Evolutionary conservation across 2,329 filamentous ascomycete genomes (phyloP), one percentile per base, ranked within the genome.

Genomic region (Eutypa lata): DNA sequence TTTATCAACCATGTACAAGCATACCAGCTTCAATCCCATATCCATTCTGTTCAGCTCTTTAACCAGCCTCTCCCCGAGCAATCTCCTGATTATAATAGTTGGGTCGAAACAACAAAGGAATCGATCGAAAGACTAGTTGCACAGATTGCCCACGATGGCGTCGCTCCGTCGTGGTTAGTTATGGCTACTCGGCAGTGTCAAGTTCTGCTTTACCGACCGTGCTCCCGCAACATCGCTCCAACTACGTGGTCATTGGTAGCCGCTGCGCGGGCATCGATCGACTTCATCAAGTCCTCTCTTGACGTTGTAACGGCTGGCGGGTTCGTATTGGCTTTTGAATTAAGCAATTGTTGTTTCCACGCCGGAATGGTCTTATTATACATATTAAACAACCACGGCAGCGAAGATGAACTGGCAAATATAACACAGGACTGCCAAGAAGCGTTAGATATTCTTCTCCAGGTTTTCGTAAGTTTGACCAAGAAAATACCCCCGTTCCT

Each of bases 181-280:
- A 24, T 24, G 19, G 24, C 48, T n/a, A 37, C 31, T 13, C 16
- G 40, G 18, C 37, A 49, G 11, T 42, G 48, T 21, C 48, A 42
- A n/a, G 10, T 42, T 42, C 40, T 49, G 22, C 48, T 49, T 35
- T 28, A 40, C 21, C 48, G 48, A 22, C 48, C 48, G 10, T 49
- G 48, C 33, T 40, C 48, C 7, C 37, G 48, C 11, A 49, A 42
- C 13, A 49, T 49, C 13, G 35, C 24, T 22, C 26, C 31, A 16
- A 26, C 33, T 14, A 22, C 37, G 14, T 7, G 14, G 16, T 40
- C 33, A 13, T 24, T 49, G 18, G n/a, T 42, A 40, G 37, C 48
- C 6, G 48, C 48, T 10, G 24, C 33, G 7, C 37, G 8, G 26
- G 24, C 19, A 13, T 19, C 31, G 7, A 49, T 42, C n/a, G n/a